These are phyloP conservation scores for Fragaria vesca DNA, from an alignment of 306 rosid genomes.

Conservation along the genomic window DNA sequence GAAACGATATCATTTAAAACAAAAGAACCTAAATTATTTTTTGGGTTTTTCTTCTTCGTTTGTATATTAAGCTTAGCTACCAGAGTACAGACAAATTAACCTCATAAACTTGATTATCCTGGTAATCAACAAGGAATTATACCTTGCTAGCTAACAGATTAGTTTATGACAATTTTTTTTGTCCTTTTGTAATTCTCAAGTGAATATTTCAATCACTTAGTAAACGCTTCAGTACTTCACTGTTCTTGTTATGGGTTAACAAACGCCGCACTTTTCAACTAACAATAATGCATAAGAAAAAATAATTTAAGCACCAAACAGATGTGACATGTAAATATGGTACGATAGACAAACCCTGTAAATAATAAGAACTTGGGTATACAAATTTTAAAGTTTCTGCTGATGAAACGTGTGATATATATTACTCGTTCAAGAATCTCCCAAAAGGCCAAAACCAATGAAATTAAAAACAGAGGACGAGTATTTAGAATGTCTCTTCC, in stretches of 20 bases:
- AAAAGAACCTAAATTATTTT: not conserved
- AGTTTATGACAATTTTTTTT: not conserved
- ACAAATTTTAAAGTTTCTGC: not conserved
- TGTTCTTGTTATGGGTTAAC: not conserved
- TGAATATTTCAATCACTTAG: not conserved
- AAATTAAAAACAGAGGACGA: not conserved
- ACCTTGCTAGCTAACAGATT: not conserved
- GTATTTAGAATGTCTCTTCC: not conserved
- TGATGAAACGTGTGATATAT: not conserved
- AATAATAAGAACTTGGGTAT: not conserved
- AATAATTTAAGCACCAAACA: not conserved
- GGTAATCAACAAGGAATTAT: not conserved
- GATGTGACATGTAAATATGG: not conserved
- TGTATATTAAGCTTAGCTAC: not conserved
- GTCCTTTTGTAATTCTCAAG: not conserved
- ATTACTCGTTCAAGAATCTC: not conserved
- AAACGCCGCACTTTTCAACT: not conserved
- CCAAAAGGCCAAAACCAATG: not conserved
- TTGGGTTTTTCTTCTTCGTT: conserved; percentile 2
- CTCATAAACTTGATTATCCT: not conserved
- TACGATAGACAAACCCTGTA: not conserved
- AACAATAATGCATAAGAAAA: not conserved
- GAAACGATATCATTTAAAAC: not conserved
- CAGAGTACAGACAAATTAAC: not conserved
- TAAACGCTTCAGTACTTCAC: not conserved